Evolutionary conservation across 257 asterid genomes (phyloP), one percentile per base, ranked within the genome.

Genomic region (Solanum infundibuliforme): DNA sequence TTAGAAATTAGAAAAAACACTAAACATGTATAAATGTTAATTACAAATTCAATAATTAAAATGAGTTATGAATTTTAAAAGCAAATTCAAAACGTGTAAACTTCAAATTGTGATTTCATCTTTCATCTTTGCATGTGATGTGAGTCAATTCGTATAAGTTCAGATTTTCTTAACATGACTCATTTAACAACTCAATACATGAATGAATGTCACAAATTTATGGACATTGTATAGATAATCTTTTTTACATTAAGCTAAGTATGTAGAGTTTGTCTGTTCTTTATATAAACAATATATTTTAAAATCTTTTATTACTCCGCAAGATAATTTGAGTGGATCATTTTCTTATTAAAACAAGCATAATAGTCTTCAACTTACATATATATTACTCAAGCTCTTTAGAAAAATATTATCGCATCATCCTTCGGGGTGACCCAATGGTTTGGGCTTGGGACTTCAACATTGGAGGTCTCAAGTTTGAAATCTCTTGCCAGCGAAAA

Each of bases 361-460:
- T 55, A 52, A 52, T 18, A 18, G n/a, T 52, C n/a, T 52, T 52
- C 62, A 18, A 16, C 62, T 52, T 16, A 52, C 4, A 52, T 52
- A 52, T 52, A 52, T 18, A 52, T 52, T 52, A 20, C n/a, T 55
- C 11, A 18, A 20, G 4, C n/a, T 55, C 65, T 18, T 55, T 2
- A 18, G 23, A 55, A 55, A 20, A 52, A 1, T 6, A 55, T 55
- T 55, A 55, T 6, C 2, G 4, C n/a, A 18, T 52, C 23, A 52
- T 7, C 60, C 21, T 48, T 48, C 0, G 21, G 3, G 21, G 20
- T 48, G 21, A 0, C 3, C 21, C 0, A 48, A 0, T 48, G 3
- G 0, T 5, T 48, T 48, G 8, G 1, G 6, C 3, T 48, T 48
- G 18, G 0, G 55, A 46, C 2, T 48, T 48, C 9, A 21, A 52